These are phyloP conservation scores for Favolaschia claudopus DNA, from an alignment of 768 basidiomycete genomes.

Conservation along the genomic window DNA sequence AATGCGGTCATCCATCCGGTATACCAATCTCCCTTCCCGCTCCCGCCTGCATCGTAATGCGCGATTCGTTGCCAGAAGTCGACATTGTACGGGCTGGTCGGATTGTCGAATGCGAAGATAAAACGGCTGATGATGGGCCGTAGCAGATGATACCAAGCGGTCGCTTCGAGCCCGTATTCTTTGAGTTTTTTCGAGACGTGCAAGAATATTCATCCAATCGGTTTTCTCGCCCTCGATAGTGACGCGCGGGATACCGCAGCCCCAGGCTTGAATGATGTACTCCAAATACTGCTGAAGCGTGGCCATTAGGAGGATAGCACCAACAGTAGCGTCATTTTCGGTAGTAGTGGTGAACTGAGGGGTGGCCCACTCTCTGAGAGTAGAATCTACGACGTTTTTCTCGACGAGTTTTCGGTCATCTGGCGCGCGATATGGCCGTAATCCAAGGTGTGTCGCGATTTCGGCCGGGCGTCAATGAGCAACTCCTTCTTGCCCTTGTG, in stretches of 20 bases:
- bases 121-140: constrained; percentile 47
- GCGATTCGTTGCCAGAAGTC: constrained; percentile 8
- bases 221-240: constrained; percentile 49
- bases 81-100: constrained; percentile 2
- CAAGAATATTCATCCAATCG: constrained; percentile 48
- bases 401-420: constrained; percentile 33
- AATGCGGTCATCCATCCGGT: constrained; percentile 31
- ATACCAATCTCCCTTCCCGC: constrained; percentile 7
- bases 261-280: constrained; percentile 34
- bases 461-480: neutral
- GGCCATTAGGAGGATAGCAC: constrained; percentile 51
- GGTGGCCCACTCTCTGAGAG: constrained; percentile 47
- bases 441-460: constrained; percentile 20
- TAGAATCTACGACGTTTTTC: constrained; percentile 37
- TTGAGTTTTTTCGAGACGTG: constrained; percentile 47
- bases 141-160: constrained; percentile 48
- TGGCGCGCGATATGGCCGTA: constrained; percentile 34
- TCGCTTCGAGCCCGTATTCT: constrained; percentile 41
- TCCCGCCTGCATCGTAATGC: constrained; percentile 2
- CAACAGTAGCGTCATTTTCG: constrained; percentile 41
- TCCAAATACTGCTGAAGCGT: constrained; percentile 49
- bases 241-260: constrained; percentile 52
- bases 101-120: constrained; percentile 40
- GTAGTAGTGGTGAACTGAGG: constrained; percentile 56
- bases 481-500: constrained; percentile 35